A percentile compares a stretch with the other conserved stretches of the same genome.
Conservation (phyloP, 83 land plant species). For the Picea engelmannii region DNA sequence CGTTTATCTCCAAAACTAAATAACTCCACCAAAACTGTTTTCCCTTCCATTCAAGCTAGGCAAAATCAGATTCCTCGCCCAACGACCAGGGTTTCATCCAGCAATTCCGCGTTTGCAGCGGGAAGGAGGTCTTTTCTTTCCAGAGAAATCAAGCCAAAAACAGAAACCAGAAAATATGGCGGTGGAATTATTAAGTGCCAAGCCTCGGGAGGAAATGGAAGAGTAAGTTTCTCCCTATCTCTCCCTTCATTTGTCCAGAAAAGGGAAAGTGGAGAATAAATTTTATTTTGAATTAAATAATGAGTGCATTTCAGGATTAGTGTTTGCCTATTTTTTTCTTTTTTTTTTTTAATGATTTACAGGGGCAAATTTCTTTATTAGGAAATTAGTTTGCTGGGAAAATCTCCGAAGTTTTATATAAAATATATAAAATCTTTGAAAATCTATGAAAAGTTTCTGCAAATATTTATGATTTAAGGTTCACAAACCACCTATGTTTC, state of each 20-base stretch:
- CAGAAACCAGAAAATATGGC: not conserved
- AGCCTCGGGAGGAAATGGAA: conserved; percentile 9
- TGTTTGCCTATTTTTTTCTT: too few species aligned
- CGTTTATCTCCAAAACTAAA: not conserved
- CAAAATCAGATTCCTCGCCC: not conserved
- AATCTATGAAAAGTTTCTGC: too few species aligned
- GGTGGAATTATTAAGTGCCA: not conserved
- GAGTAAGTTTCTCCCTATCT: not conserved
- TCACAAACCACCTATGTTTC: too few species aligned
- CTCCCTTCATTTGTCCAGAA: not conserved
- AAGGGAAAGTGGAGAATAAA: too few species aligned
- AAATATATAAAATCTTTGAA: too few species aligned
- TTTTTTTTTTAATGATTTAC: too few species aligned
- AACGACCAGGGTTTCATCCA: not conserved
- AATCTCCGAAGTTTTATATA: too few species aligned
- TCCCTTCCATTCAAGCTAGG: not conserved
- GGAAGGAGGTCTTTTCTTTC: not conserved
- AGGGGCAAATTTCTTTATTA: too few species aligned
- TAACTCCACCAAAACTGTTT: not conserved
- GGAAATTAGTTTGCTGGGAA: too few species aligned
- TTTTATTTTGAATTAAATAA: too few species aligned
- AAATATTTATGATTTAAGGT: too few species aligned
- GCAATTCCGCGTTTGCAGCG: not conserved
- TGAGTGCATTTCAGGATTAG: too few species aligned
- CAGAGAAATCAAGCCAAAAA: not conserved